Base-by-base conservation (phyloP, 805 yeast genomes). In the Pichia manshurica region DNA sequence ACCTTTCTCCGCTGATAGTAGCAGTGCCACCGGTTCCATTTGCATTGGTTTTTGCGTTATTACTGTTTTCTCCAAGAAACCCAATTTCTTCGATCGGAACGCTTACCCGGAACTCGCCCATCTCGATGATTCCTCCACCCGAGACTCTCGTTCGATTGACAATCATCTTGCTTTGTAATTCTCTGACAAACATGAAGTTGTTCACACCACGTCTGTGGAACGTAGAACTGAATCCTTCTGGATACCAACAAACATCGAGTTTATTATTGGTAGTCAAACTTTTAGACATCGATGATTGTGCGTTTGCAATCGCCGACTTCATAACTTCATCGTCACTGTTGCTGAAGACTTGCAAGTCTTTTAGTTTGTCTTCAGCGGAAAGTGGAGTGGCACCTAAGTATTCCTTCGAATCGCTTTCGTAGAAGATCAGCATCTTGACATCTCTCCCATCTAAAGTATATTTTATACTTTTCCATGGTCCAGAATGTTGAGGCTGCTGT, bases 111-210 rank as follows among this genome's bases (percentile, higher is more conserved):
- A 73, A 66, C 48, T 73, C 78, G 1, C 72, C 75, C 5, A 63
- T 59, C 49, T 67, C 70, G 33, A 47, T 51, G 2, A 56, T 52
- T n/a, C 56, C 47, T 2, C 58, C 60, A 5, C 57, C 59, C 17
- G 57, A 45, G n/a, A 47, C 47, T 38, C 64, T 59, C 20, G 63
- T 54, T 45, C 70, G 71, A 19, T 68, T 68, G 13, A 73, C 64
- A 17, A 72, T 67, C 55, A 73, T 63, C 50, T 73, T 73, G 31
- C 74, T 68, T 49, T 73, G 78, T 25, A 74, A 56, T 51, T 74
- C 78, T 48, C 78, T 61, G 3, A 73, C 76, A 61, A 73, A 74
- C 77, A 74, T 73, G 52, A 74, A 74, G 52, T 71, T 71, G 48
- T 72, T 73, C n/a, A 64, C 64, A 3, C 76, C 76, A 40, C 78